Evolutionary conservation across 2,329 filamentous ascomycete genomes (phyloP).

Genomic region (Trichoderma semiorbis): DNA sequence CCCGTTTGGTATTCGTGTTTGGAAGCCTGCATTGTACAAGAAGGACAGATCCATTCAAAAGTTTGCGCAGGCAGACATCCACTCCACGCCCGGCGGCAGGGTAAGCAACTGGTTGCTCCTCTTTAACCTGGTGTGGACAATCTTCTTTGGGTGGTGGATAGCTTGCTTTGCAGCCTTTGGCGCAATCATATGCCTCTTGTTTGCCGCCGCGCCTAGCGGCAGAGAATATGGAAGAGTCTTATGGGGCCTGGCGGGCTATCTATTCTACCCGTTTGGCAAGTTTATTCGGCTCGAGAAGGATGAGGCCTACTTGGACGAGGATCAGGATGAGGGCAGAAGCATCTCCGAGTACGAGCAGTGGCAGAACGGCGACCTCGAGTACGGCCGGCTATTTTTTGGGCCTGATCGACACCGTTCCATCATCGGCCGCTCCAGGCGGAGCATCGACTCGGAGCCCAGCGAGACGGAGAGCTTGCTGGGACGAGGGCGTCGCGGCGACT

Average conservation of each 20-base stretch:
- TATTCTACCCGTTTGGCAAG: conserved; percentile 96
- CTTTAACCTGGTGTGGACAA: conserved; percentile 87
- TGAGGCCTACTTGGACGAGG: conserved; percentile 90
- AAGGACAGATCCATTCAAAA: conserved; percentile 95
- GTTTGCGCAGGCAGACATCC: conserved; percentile 93
- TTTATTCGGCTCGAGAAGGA: conserved; percentile 92
- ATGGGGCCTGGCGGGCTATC: conserved; percentile 77
- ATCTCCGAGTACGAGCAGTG: conserved; percentile 99
- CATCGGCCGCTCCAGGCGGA: conserved; percentile 79
- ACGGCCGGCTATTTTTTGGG: conserved; percentile 93
- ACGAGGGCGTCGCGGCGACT: conserved; percentile 48
- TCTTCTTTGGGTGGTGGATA: conserved; percentile 96
- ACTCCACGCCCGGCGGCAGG: conserved; percentile 84
- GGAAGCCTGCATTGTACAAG: conserved; percentile 98
- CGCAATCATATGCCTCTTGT: conserved; percentile 73
- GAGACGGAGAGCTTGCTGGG: conserved; percentile 90
- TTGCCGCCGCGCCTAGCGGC: conserved; percentile 75
- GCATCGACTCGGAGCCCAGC: conserved; percentile 76
- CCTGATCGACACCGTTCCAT: conserved; percentile 75
- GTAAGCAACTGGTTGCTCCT: conserved; percentile 81
- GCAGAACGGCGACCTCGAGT: conserved; percentile 95
- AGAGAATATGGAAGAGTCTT: conserved; percentile 82
- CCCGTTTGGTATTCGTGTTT: conserved; percentile 96
- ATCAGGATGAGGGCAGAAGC: conserved; percentile 91
- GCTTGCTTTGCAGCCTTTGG: conserved; percentile 70